These are phyloP conservation scores for Kickxella alabastrina DNA, from an alignment of 192 early-diverging fungal genomes.

Conservation along the genomic window DNA sequence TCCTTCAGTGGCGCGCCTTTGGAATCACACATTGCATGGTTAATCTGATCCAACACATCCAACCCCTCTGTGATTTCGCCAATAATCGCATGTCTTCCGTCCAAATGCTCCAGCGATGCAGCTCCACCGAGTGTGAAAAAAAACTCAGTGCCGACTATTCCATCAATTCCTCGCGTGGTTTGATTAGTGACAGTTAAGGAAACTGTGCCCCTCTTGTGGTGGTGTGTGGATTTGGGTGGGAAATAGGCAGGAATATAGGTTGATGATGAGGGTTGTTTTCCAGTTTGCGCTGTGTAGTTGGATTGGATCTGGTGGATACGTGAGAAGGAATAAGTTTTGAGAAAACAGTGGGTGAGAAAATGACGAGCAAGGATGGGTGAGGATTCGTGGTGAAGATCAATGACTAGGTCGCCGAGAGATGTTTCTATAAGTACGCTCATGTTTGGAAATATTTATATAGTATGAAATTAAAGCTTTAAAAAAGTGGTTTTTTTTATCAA, in stretches of 20 bases:
- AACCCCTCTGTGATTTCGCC: constrained; percentile 88
- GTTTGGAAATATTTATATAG: background rate
- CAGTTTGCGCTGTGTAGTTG: constrained; percentile 93
- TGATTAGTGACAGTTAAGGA: constrained; percentile 81
- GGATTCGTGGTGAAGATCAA: constrained; percentile 23
- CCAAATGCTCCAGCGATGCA: constrained; percentile 67
- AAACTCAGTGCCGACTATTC: constrained; percentile 58
- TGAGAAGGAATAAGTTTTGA: constrained; percentile 65
- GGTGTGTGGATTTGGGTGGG: too few relatives aligned
- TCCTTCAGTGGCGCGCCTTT: constrained; percentile 75
- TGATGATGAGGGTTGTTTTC: constrained; percentile 96
- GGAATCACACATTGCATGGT: constrained; percentile 64
- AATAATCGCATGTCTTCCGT: constrained; percentile 88
- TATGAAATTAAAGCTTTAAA: background rate
- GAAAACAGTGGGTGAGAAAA: constrained; percentile 81
- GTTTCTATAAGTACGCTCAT: constrained; percentile 85
- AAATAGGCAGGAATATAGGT: too few relatives aligned
- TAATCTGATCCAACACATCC: constrained; percentile 80
- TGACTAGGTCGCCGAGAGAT: constrained; percentile 54
- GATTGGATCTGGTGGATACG: constrained; percentile 76
- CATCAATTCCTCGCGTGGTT: constrained; percentile 73
- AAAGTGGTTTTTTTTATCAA: background rate
- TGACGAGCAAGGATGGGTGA: too few relatives aligned
- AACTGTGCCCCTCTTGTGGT: constrained; percentile 75
- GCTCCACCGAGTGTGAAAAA: constrained; percentile 65